phyloP scores from a whole-genome alignment of 805 yeast species.

The Candida ovalis region DNA sequence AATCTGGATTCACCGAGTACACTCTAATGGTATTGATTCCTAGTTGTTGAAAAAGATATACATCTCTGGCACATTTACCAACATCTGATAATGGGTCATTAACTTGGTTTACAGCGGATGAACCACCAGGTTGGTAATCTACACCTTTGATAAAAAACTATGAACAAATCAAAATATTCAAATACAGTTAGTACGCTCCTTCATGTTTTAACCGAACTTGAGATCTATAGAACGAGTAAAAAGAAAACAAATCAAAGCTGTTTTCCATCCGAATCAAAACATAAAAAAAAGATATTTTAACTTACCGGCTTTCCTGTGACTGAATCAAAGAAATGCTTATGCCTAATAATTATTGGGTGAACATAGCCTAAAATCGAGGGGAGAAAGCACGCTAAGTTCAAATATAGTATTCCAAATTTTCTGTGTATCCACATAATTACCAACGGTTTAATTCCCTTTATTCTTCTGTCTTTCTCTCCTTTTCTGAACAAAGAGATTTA shows the following conservation, averaged over 20 bases:
- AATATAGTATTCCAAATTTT: conserved; percentile 2
- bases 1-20: conserved; percentile 77
- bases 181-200: not conserved
- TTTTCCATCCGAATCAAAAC: too few species aligned
- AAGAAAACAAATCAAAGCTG: not conserved
- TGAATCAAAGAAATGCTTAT: conserved; percentile 72
- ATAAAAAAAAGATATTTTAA: too few species aligned
- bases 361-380: conserved; percentile 15
- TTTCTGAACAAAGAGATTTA: not conserved
- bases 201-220: too few species aligned
- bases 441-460: too few species aligned
- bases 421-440: conserved; percentile 2
- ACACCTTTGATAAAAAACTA: conserved; percentile 81
- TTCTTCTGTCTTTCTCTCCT: not conserved
- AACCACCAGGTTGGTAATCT: conserved; percentile 96
- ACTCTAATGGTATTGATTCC: conserved; percentile 87
- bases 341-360: conserved; percentile 65
- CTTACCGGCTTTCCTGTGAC: conserved; percentile 69
- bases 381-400: conserved; percentile 4
- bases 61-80: conserved; percentile 74
- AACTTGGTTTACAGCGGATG: conserved; percentile 58
- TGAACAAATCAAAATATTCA: not conserved
- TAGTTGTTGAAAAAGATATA: conserved; percentile 71
- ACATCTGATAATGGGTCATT: conserved; percentile 78
- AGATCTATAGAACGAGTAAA: too few species aligned